Evolutionary conservation across 305 asterid genomes (phyloP).

Genomic region (Coffea humblotiana): DNA sequence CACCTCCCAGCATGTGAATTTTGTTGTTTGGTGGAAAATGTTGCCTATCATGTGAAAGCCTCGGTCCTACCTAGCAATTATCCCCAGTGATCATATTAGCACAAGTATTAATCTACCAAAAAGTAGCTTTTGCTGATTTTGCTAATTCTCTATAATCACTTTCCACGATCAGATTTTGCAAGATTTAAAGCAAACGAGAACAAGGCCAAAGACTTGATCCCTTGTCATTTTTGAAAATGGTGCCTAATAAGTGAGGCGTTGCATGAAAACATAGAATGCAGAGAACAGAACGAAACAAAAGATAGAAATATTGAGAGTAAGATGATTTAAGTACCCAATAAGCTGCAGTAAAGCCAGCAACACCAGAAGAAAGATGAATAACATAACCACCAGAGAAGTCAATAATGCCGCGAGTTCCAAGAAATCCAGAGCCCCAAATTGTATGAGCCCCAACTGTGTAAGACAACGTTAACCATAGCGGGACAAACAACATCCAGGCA

Average conservation of each 20-base stretch:
- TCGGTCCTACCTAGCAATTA: conserved; percentile 38
- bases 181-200: too few species aligned
- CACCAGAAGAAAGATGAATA: conserved; percentile 45
- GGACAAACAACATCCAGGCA: conserved; percentile 44
- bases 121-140: too few species aligned
- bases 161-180: too few species aligned
- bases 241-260: background rate
- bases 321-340: conserved; percentile 35
- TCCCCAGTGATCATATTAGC: background rate
- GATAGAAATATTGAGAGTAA: background rate
- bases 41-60: conserved; percentile 32
- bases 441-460: conserved; percentile 41
- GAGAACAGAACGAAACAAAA: background rate
- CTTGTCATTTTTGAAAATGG: background rate
- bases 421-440: conserved; percentile 44
- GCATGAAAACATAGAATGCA: background rate
- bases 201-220: too few species aligned
- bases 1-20: conserved; percentile 44
- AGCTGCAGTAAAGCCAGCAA: conserved; percentile 49
- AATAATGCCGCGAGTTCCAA: conserved; percentile 17
- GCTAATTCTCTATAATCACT: too few species aligned
- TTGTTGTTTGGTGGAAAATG: conserved; percentile 52
- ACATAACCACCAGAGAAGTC: conserved; percentile 53
- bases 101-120: background rate
- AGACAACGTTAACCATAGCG: conserved; percentile 37